Conservation (phyloP, 352 stramenopile species). For the Phytophthora pistaciae region DNA sequence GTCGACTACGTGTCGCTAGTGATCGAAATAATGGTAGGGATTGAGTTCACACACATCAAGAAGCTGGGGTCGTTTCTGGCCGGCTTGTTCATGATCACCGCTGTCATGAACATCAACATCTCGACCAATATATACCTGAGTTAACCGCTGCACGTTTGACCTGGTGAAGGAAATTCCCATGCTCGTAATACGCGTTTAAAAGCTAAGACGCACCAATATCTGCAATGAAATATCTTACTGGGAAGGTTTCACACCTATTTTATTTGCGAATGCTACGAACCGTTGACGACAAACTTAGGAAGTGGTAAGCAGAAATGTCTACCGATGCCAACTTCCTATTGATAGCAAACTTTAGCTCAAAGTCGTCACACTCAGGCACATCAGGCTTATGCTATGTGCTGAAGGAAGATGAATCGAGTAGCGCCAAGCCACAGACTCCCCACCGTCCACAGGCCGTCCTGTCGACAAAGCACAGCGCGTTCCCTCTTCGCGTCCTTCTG, state of each 20-base stretch:
- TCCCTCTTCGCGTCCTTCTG: not conserved
- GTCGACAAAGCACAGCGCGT: not conserved
- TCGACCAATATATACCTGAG: conserved; percentile 36
- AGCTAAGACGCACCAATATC: too few relatives aligned
- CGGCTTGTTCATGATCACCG: conserved; percentile 16
- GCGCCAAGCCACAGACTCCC: not conserved
- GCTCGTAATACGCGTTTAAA: too few relatives aligned
- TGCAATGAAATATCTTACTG: too few relatives aligned
- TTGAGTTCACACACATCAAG: conserved; percentile 22
- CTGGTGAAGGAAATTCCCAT: not conserved
- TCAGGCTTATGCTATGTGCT: not conserved
- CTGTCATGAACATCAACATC: conserved; percentile 37
- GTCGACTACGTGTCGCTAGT: conserved; percentile 26
- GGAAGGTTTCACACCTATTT: not conserved
- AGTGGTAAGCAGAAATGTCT: not conserved
- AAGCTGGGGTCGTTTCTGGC: conserved; percentile 27
- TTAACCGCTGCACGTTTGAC: not conserved
- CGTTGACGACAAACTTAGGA: not conserved
- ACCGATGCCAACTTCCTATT: not conserved
- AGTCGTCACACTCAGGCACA: not conserved
- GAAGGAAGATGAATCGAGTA: not conserved
- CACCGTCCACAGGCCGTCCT: not conserved
- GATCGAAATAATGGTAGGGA: conserved; percentile 25
- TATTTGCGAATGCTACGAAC: not conserved
- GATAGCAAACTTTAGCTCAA: not conserved